These are phyloP conservation scores for Dendrobium nobile DNA, from an alignment of 106 monocot species.

Conservation along the genomic window DNA sequence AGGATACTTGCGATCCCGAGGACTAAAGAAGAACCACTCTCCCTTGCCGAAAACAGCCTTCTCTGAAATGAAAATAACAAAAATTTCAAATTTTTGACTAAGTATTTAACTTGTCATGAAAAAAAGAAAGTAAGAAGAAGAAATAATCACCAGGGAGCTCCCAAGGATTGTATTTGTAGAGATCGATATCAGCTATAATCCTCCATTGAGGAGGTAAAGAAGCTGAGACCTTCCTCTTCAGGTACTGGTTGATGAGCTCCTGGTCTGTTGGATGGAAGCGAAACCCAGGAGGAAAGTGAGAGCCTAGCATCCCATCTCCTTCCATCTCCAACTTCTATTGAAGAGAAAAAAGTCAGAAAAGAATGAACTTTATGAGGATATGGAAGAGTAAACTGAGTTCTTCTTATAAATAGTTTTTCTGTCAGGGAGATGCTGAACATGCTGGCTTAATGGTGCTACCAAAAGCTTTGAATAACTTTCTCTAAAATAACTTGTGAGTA, in stretches of 20 bases:
- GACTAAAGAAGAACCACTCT: slow-evolving; percentile 31
- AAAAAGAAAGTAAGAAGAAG: not conserved
- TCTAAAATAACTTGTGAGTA: too few relatives aligned
- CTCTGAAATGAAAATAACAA: not conserved
- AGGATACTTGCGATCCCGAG: slow-evolving; percentile 22
- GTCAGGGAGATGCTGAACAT: too few relatives aligned
- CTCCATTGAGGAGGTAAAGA: not conserved
- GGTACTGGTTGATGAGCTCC: slow-evolving; percentile 18
- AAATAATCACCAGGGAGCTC: slow-evolving; percentile 11
- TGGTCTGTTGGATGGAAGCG: slow-evolving; percentile 9
- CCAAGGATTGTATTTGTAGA: slow-evolving; percentile 21
- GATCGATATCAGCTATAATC: slow-evolving; percentile 14
- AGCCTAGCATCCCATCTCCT: not conserved
- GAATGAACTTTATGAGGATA: too few relatives aligned
- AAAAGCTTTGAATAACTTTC: too few relatives aligned
- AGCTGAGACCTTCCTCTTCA: slow-evolving; percentile 10
- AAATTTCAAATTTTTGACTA: not conserved
- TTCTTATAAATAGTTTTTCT: too few relatives aligned
- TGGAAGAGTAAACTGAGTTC: too few relatives aligned
- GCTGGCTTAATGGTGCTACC: too few relatives aligned
- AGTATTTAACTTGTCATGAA: too few relatives aligned
- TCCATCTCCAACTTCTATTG: not conserved
- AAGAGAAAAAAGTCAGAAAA: too few relatives aligned
- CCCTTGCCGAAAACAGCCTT: slow-evolving; percentile 25
- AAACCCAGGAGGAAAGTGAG: slow-evolving; percentile 12